Conservation (phyloP, 768 basidiomycete species). For the Mycena pura region DNA sequence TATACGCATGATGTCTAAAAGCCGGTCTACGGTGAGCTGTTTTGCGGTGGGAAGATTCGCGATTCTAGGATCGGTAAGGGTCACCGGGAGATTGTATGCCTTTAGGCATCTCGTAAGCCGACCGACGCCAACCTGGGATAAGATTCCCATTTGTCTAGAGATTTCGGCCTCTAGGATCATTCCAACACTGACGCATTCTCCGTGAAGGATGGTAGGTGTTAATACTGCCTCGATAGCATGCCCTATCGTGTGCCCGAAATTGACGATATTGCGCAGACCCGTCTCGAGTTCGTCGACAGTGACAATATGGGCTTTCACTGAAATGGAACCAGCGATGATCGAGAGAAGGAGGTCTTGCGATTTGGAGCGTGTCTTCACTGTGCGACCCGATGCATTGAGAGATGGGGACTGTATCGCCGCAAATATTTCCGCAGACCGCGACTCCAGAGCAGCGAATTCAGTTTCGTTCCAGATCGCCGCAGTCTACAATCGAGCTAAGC, state of each 20-base stretch:
- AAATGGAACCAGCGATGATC: constrained; percentile 91
- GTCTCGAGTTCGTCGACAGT: constrained; percentile 97
- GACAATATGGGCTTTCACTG: constrained; percentile 96
- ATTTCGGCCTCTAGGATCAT: constrained; percentile 98
- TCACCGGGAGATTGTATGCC: constrained; percentile 89
- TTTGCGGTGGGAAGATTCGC: constrained; percentile 72
- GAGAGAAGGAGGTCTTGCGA: constrained; percentile 88
- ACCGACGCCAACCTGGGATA: constrained; percentile 92
- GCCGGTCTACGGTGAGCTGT: constrained; percentile 75
- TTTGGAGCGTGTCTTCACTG: constrained; percentile 67
- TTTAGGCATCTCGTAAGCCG: constrained; percentile 87
- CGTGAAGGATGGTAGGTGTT: constrained; percentile 92
- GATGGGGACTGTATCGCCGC: constrained; percentile 83
- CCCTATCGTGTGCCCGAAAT: constrained; percentile 98
- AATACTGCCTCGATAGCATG: constrained; percentile 98
- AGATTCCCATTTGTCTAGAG: constrained; percentile 84
- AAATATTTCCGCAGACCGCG: constrained; percentile 83
- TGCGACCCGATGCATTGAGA: constrained; percentile 59
- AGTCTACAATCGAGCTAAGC: constrained; percentile 62
- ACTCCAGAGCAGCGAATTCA: constrained; percentile 90
- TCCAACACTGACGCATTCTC: constrained; percentile 94
- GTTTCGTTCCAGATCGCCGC: constrained; percentile 98
- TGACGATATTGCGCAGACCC: constrained; percentile 96
- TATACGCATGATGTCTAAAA: constrained; percentile 93
- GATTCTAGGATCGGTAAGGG: constrained; percentile 81